Base-by-base conservation (phyloP, 1,284 basidiomycete genomes). In the Serendipita sp. region DNA sequence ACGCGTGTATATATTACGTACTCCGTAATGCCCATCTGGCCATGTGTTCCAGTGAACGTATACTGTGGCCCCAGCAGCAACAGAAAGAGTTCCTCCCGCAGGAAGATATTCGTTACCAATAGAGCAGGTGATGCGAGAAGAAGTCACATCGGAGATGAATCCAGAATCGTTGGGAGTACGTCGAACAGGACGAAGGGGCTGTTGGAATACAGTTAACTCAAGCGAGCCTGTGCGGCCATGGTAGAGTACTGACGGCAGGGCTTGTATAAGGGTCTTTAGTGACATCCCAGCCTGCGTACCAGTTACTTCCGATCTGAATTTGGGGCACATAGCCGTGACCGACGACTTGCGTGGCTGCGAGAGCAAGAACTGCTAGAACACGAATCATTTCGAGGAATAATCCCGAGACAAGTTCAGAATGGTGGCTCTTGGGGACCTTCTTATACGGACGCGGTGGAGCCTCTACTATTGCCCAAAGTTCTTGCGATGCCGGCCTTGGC, bases 271-370 rank as follows among this genome's bases (percentile, higher is more conserved):
- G 15, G 53, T 50, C 47, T 10, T 15, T 58, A 35, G 32, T 62
- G 4, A 62, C 62, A 22, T 63, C 62, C 62, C 62, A 63, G 3
- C 62, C 62, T 8, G 62, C 15, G 60, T 60, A 17, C 30, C 22
- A 35, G n/a, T 35, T 61, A 41, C 22, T 63, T 4, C 62, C 62
- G 15, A 63, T 63, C 22, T 42, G 53, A 2, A 63, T 38, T 15
- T 32, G 38, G 4, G 55, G 62, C 12, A 63, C 55, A 43, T 61
- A 63, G 12, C 62, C 62, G 41, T 63, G 62, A 10, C 34, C 62
- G 53, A 17, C 32, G 10, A 63, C 53, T 22, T 60, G 55, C 12
- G 53, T 49, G 8, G 29, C 45, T 17, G 45, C 29, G n/a, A 49
- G 45, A 29, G 45, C 45, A n/a, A 49, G 45, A n/a, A 49, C 15